phyloP scores from a whole-genome alignment of 306 rosid species.

The Pachyrhizus erosus region DNA sequence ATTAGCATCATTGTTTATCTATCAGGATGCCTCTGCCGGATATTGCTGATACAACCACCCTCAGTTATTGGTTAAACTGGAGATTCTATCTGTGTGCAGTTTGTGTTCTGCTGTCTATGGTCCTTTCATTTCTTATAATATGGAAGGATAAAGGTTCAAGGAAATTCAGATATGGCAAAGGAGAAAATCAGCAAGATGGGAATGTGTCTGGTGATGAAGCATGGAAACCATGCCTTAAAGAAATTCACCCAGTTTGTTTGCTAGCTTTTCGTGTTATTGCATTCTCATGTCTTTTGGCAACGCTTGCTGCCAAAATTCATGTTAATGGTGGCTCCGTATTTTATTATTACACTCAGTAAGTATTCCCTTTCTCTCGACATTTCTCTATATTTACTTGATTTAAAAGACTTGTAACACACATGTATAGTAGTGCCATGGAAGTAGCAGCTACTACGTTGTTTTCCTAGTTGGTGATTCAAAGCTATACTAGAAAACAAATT shows the following conservation, averaged over 20 bases:
- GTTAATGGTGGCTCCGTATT: conserved; percentile 50
- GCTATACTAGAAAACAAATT: conserved; percentile 15
- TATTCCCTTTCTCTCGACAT: conserved; percentile 29
- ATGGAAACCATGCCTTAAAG: conserved; percentile 79
- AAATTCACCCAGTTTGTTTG: conserved; percentile 72
- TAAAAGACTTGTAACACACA: background rate
- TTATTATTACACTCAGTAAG: conserved; percentile 86
- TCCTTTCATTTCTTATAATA: conserved; percentile 49
- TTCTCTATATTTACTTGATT: conserved; percentile 3
- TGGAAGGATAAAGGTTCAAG: conserved; percentile 57
- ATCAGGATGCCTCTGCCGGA: conserved; percentile 64
- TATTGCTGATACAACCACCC: conserved; percentile 54
- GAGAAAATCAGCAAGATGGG: conserved; percentile 51
- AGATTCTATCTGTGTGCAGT: conserved; percentile 62
- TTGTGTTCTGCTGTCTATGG: conserved; percentile 61
- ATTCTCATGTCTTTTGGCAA: conserved; percentile 56
- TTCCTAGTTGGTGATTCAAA: conserved; percentile 1
- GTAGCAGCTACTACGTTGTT: background rate
- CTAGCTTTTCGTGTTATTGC: conserved; percentile 66
- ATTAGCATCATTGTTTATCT: conserved; percentile 28
- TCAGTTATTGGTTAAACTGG: conserved; percentile 84
- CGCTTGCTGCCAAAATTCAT: conserved; percentile 53
- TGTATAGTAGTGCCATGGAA: background rate
- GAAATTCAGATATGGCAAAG: conserved; percentile 42
- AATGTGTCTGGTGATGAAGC: conserved; percentile 53